A percentile compares a stretch with the other conserved stretches of the same genome.
These are phyloP conservation scores for Decorospora gaudefroyi DNA, from an alignment of 2,329 filamentous ascomycete genomes.

Conservation along the genomic window DNA sequence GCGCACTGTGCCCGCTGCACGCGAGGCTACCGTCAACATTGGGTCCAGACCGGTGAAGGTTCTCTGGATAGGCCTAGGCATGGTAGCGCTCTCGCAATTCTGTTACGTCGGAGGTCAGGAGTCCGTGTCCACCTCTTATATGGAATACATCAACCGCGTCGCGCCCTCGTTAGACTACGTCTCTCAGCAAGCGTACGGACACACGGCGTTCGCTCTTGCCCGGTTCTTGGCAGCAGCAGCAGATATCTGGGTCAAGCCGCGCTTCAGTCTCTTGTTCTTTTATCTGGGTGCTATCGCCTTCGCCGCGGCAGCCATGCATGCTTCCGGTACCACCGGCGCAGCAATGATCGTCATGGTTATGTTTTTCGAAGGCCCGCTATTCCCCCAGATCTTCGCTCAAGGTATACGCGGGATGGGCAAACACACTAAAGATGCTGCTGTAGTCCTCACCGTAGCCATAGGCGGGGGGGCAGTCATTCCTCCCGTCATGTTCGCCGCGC, in stretches of 20 bases:
- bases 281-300: slow-evolving; percentile 60
- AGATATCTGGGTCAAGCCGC: slow-evolving; percentile 61
- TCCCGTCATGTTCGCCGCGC: slow-evolving; percentile 58
- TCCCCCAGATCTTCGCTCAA: slow-evolving; percentile 63
- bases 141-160: slow-evolving; percentile 50
- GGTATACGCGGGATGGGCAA: slow-evolving; percentile 61
- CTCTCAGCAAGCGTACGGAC: slow-evolving; percentile 59
- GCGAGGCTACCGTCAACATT: slow-evolving; percentile 49
- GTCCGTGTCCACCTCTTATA: slow-evolving; percentile 56
- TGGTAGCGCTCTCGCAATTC: slow-evolving; percentile 61
- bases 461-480: slow-evolving; percentile 61
- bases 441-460: slow-evolving; percentile 59
- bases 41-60: slow-evolving; percentile 53
- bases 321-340: slow-evolving; percentile 48
- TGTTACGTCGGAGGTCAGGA: slow-evolving; percentile 67
- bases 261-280: slow-evolving; percentile 60
- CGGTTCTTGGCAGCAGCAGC: slow-evolving; percentile 61
- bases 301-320: slow-evolving; percentile 57
- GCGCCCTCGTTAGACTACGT: slow-evolving; percentile 45
- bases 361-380: slow-evolving; percentile 65
- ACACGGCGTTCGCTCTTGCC: slow-evolving; percentile 62
- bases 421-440: slow-evolving; percentile 62
- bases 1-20: slow-evolving; percentile 42
- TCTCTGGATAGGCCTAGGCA: slow-evolving; percentile 60
- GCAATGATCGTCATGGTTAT: slow-evolving; percentile 58